A percentile compares a stretch with the other conserved stretches of the same genome.
These are phyloP conservation scores for Puccinia coronata DNA, from an alignment of 1,284 basidiomycete species.

Conservation along the genomic window DNA sequence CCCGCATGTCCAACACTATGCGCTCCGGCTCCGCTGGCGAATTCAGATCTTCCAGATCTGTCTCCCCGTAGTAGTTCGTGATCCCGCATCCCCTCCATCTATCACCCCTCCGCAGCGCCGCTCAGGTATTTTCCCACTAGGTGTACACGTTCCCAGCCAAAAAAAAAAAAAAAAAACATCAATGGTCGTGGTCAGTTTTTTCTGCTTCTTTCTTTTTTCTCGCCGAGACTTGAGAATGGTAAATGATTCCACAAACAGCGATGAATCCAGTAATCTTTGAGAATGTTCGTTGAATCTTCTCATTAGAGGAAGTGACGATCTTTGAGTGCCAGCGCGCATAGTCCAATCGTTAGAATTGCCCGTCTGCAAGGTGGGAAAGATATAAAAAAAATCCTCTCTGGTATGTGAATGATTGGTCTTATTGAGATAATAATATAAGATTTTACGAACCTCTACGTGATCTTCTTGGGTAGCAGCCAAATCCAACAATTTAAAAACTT, in stretches of 20 bases:
- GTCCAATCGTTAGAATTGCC: conserved; percentile 86
- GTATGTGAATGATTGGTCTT: too few species aligned
- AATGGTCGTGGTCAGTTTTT: background rate
- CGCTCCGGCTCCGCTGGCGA: conserved; percentile 17
- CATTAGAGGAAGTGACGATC: conserved; percentile 84
- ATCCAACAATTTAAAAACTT: conserved; percentile 64
- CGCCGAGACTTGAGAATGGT: background rate
- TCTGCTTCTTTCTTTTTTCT: background rate
- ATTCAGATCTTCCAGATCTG: conserved; percentile 29
- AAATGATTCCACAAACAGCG: conserved; percentile 56
- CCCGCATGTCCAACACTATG: conserved; percentile 41
- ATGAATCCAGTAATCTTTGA: conserved; percentile 72
- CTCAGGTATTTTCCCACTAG: conserved; percentile 36
- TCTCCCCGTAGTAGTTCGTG: conserved; percentile 48
- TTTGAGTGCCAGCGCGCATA: conserved; percentile 90
- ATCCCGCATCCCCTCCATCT: conserved; percentile 45
- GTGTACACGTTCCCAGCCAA: too few species aligned
- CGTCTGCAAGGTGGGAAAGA: conserved; percentile 63
- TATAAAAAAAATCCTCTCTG: background rate
- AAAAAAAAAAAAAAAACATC: background rate
- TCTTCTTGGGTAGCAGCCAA: conserved; percentile 87
- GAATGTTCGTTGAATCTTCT: conserved; percentile 98
- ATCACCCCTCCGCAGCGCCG: conserved; percentile 36
- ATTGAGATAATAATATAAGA: background rate
- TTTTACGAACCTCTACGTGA: conserved; percentile 71